Base-by-base conservation (phyloP, 345 rosid genomes). In the Camelina laxa region DNA sequence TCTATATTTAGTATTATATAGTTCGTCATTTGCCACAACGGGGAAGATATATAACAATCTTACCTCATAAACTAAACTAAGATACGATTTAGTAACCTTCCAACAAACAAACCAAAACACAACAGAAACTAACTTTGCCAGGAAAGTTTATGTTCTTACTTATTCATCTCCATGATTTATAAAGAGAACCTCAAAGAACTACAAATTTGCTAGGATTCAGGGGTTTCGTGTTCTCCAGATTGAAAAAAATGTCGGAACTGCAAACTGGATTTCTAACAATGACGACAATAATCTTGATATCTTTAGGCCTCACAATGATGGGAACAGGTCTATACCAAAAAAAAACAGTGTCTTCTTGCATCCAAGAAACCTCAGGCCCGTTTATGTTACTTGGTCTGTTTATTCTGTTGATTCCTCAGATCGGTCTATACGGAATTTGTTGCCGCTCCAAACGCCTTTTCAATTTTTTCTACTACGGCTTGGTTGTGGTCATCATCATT, bases 251-350 rank as follows among this genome's bases (percentile, higher is more conserved):
- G 61, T 16, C 21, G 39, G 75, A 72, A 27, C 4, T 72, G 7
- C 39, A 5, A 38, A 11, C 19, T 1, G 75, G 75, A 17, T 48
- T 72, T 17, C 41, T 72, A 17, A 39, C 60, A 61, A 73, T 64
- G 70, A 53, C 64, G 38, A 64, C 31, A 13, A 73, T 64, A 64
- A 55, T 63, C 47, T 30, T 73, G 69, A 41, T 73, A 9, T 39
- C 35, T 20, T 39, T 63, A 63, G 76, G 76, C 10, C 30, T 73
- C 5, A 19, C 59, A 15, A 73, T 73, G 76, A 17, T 53, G 42
- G 69, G 55, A 51, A 63, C 69, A 61, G 76, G 76, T 51, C 22
- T 72, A 7, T 62, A 63, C 63, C 42, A 73, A 27, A 73, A 54
- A 31, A 4, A 30, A 63, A 63, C 22, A 13, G 14, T 54, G 33